Percentiles rank a stretch among this genome's conserved stretches.
Evolutionary conservation across 2,329 filamentous ascomycete species (phyloP).

Genomic region (Thermothelomyces thermophilus): DNA sequence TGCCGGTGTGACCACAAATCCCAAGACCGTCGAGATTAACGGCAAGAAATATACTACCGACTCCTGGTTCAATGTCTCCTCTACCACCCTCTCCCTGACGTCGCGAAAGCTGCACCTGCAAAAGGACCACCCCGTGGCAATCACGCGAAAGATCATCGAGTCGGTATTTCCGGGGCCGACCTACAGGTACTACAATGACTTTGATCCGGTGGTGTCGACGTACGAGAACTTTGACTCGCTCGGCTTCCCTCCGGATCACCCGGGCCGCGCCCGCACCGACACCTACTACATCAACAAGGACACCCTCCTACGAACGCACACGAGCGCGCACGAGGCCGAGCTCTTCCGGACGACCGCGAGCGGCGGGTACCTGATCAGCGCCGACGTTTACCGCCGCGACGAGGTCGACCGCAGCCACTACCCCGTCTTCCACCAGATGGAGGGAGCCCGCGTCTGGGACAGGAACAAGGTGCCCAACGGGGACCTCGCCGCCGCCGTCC

Average conservation of each 20-base stretch:
- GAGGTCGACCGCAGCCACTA: slow-evolving; percentile 94
- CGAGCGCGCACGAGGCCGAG: slow-evolving; percentile 85
- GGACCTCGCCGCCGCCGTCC: slow-evolving; percentile 59
- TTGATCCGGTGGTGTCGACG: slow-evolving; percentile 78
- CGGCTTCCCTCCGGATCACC: slow-evolving; percentile 81
- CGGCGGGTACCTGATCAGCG: slow-evolving; percentile 81
- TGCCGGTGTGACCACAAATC: slow-evolving; percentile 13
- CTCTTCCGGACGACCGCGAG: slow-evolving; percentile 66
- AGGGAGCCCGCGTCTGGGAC: slow-evolving; percentile 87
- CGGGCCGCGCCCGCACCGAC: slow-evolving; percentile 78
- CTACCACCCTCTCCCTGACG: slow-evolving; percentile 67
- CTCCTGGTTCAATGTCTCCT: slow-evolving; percentile 76
- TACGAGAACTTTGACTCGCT: slow-evolving; percentile 94
- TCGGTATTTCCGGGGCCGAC: slow-evolving; percentile 69
- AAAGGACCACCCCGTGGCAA: slow-evolving; percentile 79
- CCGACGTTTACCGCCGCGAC: slow-evolving; percentile 92
- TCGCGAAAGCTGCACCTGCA: slow-evolving; percentile 81
- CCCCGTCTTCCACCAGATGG: slow-evolving; percentile 98
- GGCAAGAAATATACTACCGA: slow-evolving; percentile 62
- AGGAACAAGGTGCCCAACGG: slow-evolving; percentile 51
- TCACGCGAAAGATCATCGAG: slow-evolving; percentile 89
- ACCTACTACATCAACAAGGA: slow-evolving; percentile 90
- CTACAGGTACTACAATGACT: slow-evolving; percentile 70
- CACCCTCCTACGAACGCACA: slow-evolving; percentile 86
- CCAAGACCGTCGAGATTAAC: slow-evolving; percentile 47